Evolutionary conservation across 2,329 filamentous ascomycete species (phyloP), one percentile per base, ranked within the genome.

Genomic region (Diaporthe vaccinii): DNA sequence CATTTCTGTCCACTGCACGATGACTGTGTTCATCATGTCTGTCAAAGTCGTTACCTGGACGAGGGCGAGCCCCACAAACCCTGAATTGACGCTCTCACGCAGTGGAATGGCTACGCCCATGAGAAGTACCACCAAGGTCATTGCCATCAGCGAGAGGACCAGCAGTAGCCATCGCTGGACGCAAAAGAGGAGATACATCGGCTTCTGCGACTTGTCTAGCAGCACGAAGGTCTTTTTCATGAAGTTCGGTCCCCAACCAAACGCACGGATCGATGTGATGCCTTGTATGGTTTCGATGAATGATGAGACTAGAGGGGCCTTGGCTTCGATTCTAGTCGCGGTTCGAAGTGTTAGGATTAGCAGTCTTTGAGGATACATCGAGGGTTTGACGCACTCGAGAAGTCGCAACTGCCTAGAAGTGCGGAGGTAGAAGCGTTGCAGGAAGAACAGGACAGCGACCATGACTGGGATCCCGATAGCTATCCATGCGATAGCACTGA

Each of bases 131-230:
- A 76, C 76, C 14, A 79, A 46, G 59, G 53, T 70, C 28, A 69
- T 77, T 2, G 77, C 75, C 22, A 78, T 73, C 12, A 79, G 69
- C 31, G 76, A 72, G 14, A 79, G 73, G 7, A 78, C 76, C 9
- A 78, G 67, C 5, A 61, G 57, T 15, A 78, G 75, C 78, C 78
- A 79, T 44, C 76, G 76, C 72, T 79, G 77, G 39, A 79, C 76
- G 41, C 75, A 76, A 1, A 75, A 53, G 22, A 78, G 61, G 22
- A 79, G 53, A 31, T 79, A 79, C 58, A 74, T 76, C 10, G 78
- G 78, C 28, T 72, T 74, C 62, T 79, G 78, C 12, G 78, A 75
- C 25, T 53, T 46, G 49, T 78, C 78, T 20, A 78, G 70, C 49
- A 67, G 62, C 22, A 46, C 36, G 22, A 57, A 46, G 34, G 65